Percentiles rank a stretch among this genome's conserved stretches.
Conservation (phyloP, 176 grass and related monocot species). For the Carex pumila region DNA sequence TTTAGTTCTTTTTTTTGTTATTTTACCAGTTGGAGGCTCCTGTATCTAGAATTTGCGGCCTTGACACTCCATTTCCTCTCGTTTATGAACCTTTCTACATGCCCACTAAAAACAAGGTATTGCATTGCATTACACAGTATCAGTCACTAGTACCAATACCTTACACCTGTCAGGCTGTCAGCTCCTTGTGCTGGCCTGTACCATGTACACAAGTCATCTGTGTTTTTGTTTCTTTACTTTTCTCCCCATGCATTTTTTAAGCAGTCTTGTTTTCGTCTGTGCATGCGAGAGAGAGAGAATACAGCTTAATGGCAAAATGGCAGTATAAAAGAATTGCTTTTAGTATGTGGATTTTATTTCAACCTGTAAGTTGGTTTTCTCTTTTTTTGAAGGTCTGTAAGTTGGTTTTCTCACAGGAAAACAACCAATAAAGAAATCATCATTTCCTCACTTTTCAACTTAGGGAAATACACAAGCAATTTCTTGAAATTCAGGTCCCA, state of each 20-base stretch:
- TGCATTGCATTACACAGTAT: not conserved
- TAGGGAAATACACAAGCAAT: not conserved
- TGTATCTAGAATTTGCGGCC: constrained; percentile 65
- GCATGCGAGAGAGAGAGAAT: not conserved
- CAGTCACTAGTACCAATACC: not conserved
- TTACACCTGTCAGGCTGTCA: not conserved
- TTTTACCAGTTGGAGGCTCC: constrained; percentile 72
- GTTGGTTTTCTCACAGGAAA: not conserved
- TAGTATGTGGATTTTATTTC: not conserved
- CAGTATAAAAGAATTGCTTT: not conserved
- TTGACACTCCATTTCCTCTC: constrained; percentile 90
- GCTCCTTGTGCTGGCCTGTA: not conserved
- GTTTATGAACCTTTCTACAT: constrained; percentile 90
- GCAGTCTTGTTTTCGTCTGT: not conserved
- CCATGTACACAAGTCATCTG: not conserved
- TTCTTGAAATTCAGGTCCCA: not conserved
- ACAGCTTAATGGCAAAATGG: not conserved
- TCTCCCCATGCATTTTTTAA: not conserved
- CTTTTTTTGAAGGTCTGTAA: no score
- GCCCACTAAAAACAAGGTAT: constrained; percentile 89
- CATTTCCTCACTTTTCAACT: not conserved
- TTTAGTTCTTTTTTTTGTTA: not conserved
- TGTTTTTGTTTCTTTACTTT: not conserved
- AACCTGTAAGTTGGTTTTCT: not conserved
- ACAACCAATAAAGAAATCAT: not conserved